A percentile compares a stretch with the other conserved stretches of the same genome.
phyloP scores from a whole-genome alignment of 2,329 filamentous ascomycete species.

The Colletotrichum incanum region DNA sequence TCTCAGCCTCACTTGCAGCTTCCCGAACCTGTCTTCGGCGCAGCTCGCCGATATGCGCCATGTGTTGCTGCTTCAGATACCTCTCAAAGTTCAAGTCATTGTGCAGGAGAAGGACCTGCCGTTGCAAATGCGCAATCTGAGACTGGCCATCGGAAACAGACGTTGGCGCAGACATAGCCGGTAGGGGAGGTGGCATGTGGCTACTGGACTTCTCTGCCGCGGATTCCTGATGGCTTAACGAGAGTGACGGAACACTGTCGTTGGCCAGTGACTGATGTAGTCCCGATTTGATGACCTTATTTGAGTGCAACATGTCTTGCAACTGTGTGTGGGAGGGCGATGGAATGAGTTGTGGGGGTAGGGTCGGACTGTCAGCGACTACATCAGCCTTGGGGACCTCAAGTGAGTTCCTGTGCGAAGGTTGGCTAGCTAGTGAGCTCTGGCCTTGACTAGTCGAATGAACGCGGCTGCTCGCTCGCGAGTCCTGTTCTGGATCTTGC shows the following conservation, averaged over 20 bases:
- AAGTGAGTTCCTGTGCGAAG: slow-evolving; percentile 63
- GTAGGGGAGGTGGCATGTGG: slow-evolving; percentile 49
- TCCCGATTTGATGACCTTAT: slow-evolving; percentile 71
- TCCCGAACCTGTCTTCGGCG: slow-evolving; percentile 82
- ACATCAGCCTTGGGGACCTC: slow-evolving; percentile 51
- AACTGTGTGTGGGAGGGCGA: slow-evolving; percentile 70
- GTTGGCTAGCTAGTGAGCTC: slow-evolving; percentile 67
- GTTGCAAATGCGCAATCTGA: slow-evolving; percentile 73
- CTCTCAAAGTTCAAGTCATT: slow-evolving; percentile 89
- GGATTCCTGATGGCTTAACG: slow-evolving; percentile 66
- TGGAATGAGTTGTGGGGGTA: slow-evolving; percentile 65
- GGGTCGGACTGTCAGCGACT: slow-evolving; percentile 73
- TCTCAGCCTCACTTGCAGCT: slow-evolving; percentile 85
- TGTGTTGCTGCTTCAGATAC: slow-evolving; percentile 87
- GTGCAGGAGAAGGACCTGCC: slow-evolving; percentile 81
- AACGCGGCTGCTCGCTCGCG: slow-evolving; percentile 56
- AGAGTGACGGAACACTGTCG: slow-evolving; percentile 71
- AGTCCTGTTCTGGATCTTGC: slow-evolving; percentile 65
- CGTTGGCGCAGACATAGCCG: slow-evolving; percentile 37
- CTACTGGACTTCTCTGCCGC: slow-evolving; percentile 56
- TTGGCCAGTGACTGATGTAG: slow-evolving; percentile 70
- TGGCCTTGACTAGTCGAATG: slow-evolving; percentile 58
- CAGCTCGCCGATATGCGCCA: slow-evolving; percentile 85
- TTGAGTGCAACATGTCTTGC: slow-evolving; percentile 73
- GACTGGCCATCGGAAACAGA: slow-evolving; percentile 52